A percentile compares a stretch with the other conserved stretches of the same genome.
phyloP scores from a whole-genome alignment of 1,139 yeast species.

The Sporopachydermia cereana region DNA sequence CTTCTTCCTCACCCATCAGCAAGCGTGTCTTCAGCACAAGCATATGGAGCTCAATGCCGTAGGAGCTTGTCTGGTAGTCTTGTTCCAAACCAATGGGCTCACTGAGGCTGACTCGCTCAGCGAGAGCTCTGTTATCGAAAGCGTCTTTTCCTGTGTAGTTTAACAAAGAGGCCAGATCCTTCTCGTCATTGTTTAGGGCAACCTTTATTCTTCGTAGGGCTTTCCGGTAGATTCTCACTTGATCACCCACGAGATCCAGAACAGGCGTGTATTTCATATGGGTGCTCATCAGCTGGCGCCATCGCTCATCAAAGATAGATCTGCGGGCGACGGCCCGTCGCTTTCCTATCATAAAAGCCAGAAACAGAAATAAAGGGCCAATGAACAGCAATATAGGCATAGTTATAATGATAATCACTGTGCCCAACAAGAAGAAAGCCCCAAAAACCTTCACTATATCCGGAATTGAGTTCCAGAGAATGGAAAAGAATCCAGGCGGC shows the following conservation, averaged over 20 bases:
- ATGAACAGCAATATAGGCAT: conserved; percentile 1
- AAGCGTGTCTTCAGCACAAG: not conserved
- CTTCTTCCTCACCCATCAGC: not conserved
- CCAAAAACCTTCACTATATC: conserved; percentile 2
- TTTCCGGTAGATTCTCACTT: not conserved
- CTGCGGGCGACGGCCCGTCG: not conserved
- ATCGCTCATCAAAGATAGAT: not conserved
- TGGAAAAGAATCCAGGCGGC: not conserved
- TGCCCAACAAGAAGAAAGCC: not conserved
- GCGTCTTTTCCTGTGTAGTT: not conserved
- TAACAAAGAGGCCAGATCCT: not conserved
- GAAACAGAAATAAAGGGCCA: not conserved
- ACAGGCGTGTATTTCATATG: not conserved
- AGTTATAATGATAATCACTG: not conserved
- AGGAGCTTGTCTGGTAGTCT: not conserved
- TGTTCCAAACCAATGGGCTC: not conserved
- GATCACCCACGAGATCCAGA: not conserved
- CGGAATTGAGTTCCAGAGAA: not conserved
- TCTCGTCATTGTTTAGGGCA: not conserved
- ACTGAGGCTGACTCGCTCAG: not conserved
- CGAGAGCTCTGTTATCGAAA: not conserved
- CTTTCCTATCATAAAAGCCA: not conserved
- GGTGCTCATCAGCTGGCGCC: not conserved
- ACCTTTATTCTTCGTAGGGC: not conserved
- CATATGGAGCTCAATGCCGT: conserved; percentile 1